Evolutionary conservation across 1,139 yeast genomes (phyloP), one percentile per base, ranked within the genome.

Genomic region (Arxiozyma slooffiae): DNA sequence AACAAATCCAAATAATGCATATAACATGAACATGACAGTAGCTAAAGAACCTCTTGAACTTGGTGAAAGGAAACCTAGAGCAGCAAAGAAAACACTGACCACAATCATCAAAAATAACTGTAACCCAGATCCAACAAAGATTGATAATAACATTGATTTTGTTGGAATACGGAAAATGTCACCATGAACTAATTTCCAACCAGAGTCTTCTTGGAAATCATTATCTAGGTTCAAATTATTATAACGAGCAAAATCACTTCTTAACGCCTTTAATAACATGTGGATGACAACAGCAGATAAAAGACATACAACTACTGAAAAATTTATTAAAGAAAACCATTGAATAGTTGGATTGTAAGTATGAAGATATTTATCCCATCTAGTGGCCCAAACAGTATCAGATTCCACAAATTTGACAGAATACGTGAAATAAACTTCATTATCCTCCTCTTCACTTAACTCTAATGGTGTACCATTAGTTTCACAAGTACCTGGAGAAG

Each of bases 311-410:
- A 90, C 79, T 53, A 87, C 70, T 11, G 95, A 81, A 57, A 94
- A 88, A 70, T 89, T 88, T 60, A 88, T 71, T 59, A 92, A 78
- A 2, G 96, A 87, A 64, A 88, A 85, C 98, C 97, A 90, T 71
- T 92, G 97, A 60, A 92, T 85, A 67, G 85, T 84, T 50, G 97
- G 95, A 66, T 88, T 95, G 65, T 82, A 85, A 38, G 85, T 94
- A 62, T 88, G 95, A 62, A 92, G 76, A 67, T 92, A 92, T 68
- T 88, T 87, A 68, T 92, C 98, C 99, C 99, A 92, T 72, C 99
- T 82, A 1, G 97, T 92, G 34, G 97, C 97, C 98, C 97, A 92
- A 11, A 83, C 81, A n/a, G 94, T 86, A 16, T 71, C 72, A 17
- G 95, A 84, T 52, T 77, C 77, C 34, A 71, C 67, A 76, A 92